Percentiles rank a stretch among this genome's conserved stretches.
Conservation (phyloP, 1,284 basidiomycete species). For the Cryptococcus maquisensis region DNA sequence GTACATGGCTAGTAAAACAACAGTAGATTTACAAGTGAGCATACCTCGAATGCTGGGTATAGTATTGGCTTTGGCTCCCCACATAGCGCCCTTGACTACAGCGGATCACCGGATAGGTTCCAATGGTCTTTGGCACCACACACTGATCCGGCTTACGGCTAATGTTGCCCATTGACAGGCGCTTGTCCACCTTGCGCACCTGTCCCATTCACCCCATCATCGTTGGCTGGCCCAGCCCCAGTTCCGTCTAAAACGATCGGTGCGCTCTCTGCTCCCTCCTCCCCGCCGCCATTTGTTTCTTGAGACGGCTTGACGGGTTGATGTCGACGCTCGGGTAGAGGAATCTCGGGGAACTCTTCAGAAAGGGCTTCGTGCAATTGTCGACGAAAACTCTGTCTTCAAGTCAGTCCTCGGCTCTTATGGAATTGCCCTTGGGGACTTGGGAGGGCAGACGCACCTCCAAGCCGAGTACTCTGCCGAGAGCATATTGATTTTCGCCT, state of each 20-base stretch:
- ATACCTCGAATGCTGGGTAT: background rate
- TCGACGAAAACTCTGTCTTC: slow-evolving; percentile 32
- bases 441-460: too few relatives aligned
- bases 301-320: slow-evolving; percentile 8
- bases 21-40: background rate
- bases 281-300: background rate
- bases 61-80: background rate
- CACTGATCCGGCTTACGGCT: too few relatives aligned
- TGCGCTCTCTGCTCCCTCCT: background rate
- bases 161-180: background rate
- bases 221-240: too few relatives aligned
- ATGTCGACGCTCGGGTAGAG: slow-evolving; percentile 36
- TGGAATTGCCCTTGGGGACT: too few relatives aligned
- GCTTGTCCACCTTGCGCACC: background rate
- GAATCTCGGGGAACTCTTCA: slow-evolving; percentile 34
- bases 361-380: slow-evolving; percentile 32
- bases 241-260: background rate
- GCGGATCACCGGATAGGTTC: too few relatives aligned
- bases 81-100: background rate
- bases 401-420: background rate
- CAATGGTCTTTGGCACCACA: too few relatives aligned
- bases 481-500: slow-evolving; percentile 45
- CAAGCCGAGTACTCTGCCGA: slow-evolving; percentile 39
- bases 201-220: too few relatives aligned
- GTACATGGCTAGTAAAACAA: background rate